phyloP scores from a whole-genome alignment of 2,329 filamentous ascomycete species.

The Metarhizium robertsii region DNA sequence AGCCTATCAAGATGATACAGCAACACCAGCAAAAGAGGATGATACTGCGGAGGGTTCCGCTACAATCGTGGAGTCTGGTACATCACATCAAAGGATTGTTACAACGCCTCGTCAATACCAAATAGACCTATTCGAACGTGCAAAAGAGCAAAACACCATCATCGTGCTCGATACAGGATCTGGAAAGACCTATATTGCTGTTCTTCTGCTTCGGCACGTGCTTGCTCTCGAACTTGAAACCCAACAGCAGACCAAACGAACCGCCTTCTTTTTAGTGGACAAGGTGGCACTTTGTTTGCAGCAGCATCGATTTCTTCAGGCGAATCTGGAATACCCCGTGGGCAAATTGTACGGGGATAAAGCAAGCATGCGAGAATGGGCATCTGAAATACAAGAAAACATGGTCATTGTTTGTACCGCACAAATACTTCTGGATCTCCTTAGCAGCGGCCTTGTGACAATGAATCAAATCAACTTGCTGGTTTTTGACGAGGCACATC shows the following conservation, averaged over 20 bases:
- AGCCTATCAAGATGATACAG: not conserved
- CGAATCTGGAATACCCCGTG: constrained; percentile 70
- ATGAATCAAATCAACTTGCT: constrained; percentile 83
- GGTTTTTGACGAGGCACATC: constrained; percentile 93
- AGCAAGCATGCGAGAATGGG: constrained; percentile 37
- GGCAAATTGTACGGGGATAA: constrained; percentile 68
- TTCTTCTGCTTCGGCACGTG: constrained; percentile 67
- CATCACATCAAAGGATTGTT: constrained; percentile 42
- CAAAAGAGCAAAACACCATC: constrained; percentile 78
- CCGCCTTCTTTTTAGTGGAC: constrained; percentile 84
- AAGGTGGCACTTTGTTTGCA: constrained; percentile 87
- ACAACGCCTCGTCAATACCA: constrained; percentile 83
- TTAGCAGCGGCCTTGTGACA: constrained; percentile 68
- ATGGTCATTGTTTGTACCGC: constrained; percentile 91
- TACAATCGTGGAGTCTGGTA: not conserved
- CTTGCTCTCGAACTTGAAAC: constrained; percentile 66
- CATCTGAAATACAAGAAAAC: constrained; percentile 46
- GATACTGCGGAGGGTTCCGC: not conserved
- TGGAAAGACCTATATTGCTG: constrained; percentile 94
- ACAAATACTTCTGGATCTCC: constrained; percentile 70
- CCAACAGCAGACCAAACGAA: constrained; percentile 43
- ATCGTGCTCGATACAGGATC: constrained; percentile 93
- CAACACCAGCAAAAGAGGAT: not conserved
- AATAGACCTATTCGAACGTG: constrained; percentile 78
- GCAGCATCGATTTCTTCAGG: constrained; percentile 71